These are phyloP conservation scores for Apium graveolens DNA, from an alignment of 129 eudicot genomes.

Conservation along the genomic window DNA sequence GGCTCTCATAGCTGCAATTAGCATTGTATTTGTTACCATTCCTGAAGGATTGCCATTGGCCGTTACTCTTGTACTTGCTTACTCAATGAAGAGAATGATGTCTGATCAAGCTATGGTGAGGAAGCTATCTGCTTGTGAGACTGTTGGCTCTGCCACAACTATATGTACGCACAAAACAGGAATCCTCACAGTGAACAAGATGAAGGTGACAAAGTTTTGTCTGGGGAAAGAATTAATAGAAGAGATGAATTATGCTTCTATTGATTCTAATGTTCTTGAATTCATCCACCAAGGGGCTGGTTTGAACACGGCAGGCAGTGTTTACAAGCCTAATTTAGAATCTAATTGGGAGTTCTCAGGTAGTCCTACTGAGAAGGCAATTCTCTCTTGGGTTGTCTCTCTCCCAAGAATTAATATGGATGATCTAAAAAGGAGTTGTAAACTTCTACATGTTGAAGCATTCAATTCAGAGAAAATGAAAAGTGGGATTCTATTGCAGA, in stretches of 20 bases:
- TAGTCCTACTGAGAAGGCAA: neutral
- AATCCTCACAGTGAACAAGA: conserved; percentile 30
- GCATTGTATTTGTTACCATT: conserved; percentile 3
- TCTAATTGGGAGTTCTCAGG: neutral
- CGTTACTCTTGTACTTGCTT: conserved; percentile 14
- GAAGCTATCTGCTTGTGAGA: conserved; percentile 50
- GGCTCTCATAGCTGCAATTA: conserved; percentile 28
- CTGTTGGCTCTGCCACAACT: conserved; percentile 40
- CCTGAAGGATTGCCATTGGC: neutral
- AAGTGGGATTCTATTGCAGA: neutral
- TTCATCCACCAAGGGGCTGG: no score
- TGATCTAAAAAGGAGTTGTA: neutral
- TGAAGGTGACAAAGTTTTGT: conserved; percentile 41
- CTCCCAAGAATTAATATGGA: neutral
- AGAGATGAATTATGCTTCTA: conserved; percentile 2
- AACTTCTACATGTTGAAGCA: neutral
- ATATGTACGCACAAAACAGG: conserved; percentile 49
- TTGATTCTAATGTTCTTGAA: neutral
- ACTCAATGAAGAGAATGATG: conserved; percentile 42
- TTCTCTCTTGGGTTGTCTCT: neutral
- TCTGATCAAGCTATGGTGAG: conserved; percentile 43
- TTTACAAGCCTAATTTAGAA: neutral
- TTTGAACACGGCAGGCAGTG: no score
- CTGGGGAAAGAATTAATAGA: conserved; percentile 22
- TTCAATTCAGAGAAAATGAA: neutral